Conservation (phyloP, 2,329 filamentous ascomycete genomes). For the Cladophialophora chaetospira region DNA sequence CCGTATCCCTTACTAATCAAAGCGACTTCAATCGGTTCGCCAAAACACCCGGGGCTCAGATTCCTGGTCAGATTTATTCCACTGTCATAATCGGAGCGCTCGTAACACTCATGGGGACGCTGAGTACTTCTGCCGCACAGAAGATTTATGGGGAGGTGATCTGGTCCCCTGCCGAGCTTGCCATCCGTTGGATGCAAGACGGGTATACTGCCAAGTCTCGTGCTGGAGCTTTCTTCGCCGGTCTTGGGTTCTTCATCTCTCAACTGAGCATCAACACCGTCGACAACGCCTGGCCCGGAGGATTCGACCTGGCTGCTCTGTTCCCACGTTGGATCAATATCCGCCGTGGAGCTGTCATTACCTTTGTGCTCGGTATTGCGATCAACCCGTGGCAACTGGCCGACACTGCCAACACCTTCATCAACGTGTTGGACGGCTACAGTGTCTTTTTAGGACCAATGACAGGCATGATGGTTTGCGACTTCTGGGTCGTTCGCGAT, state of each 20-base stretch:
- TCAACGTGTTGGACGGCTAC: slow-evolving; percentile 68
- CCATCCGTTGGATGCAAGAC: slow-evolving; percentile 15
- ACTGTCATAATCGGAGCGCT: slow-evolving; percentile 36
- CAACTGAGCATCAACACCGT: slow-evolving; percentile 55
- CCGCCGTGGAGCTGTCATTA: slow-evolving; percentile 14
- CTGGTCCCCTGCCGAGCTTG: slow-evolving; percentile 18
- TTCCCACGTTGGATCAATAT: slow-evolving; percentile 60
- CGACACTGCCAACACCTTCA: slow-evolving; percentile 57
- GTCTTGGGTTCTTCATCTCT: slow-evolving; percentile 46
- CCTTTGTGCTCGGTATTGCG: slow-evolving; percentile 8
- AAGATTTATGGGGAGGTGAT: slow-evolving; percentile 19
- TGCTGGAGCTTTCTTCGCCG: slow-evolving; percentile 53
- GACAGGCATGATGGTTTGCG: slow-evolving; percentile 28
- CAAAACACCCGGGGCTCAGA: slow-evolving; percentile 19
- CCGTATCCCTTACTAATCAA: slow-evolving; percentile 20
- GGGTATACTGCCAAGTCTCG: slow-evolving; percentile 18
- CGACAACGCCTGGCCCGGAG: slow-evolving; percentile 55
- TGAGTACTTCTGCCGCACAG: slow-evolving; percentile 15
- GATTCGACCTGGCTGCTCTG: slow-evolving; percentile 57
- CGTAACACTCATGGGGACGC: slow-evolving; percentile 33
- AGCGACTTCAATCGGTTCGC: slow-evolving; percentile 32
- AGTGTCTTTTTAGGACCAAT: slow-evolving; percentile 60
- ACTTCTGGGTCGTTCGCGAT: slow-evolving; percentile 30
- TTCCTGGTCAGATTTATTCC: slow-evolving; percentile 22
- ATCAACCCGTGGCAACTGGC: slow-evolving; percentile 61